Conservation (phyloP, 805 yeast genomes). For the Starmera quercuum region DNA sequence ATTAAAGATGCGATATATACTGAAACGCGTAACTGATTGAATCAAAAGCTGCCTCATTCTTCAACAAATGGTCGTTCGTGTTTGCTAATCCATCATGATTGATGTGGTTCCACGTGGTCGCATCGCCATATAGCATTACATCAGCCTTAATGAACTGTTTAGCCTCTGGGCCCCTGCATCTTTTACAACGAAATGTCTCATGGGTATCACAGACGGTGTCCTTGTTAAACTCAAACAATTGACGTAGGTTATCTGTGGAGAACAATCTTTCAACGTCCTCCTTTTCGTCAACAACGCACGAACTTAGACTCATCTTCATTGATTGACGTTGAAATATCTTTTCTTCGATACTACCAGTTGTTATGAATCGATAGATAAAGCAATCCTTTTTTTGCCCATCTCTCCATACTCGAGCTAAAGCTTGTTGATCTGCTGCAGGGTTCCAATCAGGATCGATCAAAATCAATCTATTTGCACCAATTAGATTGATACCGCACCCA, state of each 20-base stretch:
- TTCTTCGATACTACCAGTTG: conserved; percentile 94
- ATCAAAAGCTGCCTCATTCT: conserved; percentile 60
- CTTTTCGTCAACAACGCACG: conserved; percentile 95
- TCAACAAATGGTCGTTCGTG: conserved; percentile 72
- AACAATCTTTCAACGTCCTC: conserved; percentile 92
- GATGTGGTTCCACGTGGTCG: conserved; percentile 95
- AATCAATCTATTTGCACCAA: conserved; percentile 90
- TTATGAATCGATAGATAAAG: conserved; percentile 85
- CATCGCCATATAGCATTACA: conserved; percentile 95
- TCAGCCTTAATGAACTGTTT: conserved; percentile 58
- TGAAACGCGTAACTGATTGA: conserved; percentile 87
- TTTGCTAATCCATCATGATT: conserved; percentile 49
- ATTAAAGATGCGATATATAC: conserved; percentile 66
- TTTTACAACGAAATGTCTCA: conserved; percentile 79
- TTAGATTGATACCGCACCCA: conserved; percentile 95
- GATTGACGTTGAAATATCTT: conserved; percentile 94
- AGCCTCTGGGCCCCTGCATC: conserved; percentile 50
- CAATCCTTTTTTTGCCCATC: conserved; percentile 98
- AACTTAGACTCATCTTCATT: conserved; percentile 85
- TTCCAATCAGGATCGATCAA: conserved; percentile 95
- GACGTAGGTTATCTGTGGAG: conserved; percentile 71
- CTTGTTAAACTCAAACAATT: conserved; percentile 63
- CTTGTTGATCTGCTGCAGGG: conserved; percentile 98
- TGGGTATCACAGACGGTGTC: conserved; percentile 83
- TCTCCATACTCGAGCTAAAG: conserved; percentile 96